Evolutionary conservation across 768 basidiomycete genomes (phyloP).

Genomic region (Mrakia hoshinonis): DNA sequence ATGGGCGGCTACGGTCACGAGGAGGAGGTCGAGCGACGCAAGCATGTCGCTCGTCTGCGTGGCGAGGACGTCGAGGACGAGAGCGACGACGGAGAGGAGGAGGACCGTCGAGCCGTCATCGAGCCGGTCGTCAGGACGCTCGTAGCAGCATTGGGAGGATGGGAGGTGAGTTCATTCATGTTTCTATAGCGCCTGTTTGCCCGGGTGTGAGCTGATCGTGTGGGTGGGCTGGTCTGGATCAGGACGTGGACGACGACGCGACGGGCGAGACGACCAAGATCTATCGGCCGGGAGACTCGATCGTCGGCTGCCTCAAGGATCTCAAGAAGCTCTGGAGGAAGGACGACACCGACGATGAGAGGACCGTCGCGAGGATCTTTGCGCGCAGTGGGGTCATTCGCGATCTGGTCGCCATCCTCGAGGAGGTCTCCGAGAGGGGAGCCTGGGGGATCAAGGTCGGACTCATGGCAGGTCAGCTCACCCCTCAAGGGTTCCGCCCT

Average conservation of each 20-base stretch:
- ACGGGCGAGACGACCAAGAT: conserved; percentile 33
- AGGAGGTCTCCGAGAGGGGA: conserved; percentile 40
- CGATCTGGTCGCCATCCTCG: conserved; percentile 27
- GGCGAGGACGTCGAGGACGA: conserved; percentile 2
- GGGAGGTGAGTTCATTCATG: conserved; percentile 33
- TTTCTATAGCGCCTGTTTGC: not conserved
- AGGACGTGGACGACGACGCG: conserved; percentile 30
- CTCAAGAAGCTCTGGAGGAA: conserved; percentile 91
- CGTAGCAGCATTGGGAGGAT: conserved; percentile 41
- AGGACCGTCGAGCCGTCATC: conserved; percentile 32
- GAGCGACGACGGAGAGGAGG: conserved; percentile 20
- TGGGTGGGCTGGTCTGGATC: not conserved
- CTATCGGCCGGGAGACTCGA: conserved; percentile 42
- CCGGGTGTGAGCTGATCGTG: not conserved
- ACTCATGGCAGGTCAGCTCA: conserved; percentile 38
- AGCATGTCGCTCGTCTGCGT: not conserved
- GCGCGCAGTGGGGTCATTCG: conserved; percentile 7
- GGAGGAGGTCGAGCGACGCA: conserved; percentile 23
- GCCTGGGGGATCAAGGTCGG: conserved; percentile 41
- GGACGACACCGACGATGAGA: conserved; percentile 93
- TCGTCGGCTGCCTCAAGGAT: conserved; percentile 56
- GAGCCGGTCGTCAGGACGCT: conserved; percentile 40
- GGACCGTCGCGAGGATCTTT: conserved; percentile 61
- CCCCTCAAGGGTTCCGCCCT: not conserved
- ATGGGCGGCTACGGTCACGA: conserved; percentile 28